These are phyloP conservation scores for Euphorbia schlechtendalii DNA, from an alignment of 441 rosid species.

Conservation along the genomic window DNA sequence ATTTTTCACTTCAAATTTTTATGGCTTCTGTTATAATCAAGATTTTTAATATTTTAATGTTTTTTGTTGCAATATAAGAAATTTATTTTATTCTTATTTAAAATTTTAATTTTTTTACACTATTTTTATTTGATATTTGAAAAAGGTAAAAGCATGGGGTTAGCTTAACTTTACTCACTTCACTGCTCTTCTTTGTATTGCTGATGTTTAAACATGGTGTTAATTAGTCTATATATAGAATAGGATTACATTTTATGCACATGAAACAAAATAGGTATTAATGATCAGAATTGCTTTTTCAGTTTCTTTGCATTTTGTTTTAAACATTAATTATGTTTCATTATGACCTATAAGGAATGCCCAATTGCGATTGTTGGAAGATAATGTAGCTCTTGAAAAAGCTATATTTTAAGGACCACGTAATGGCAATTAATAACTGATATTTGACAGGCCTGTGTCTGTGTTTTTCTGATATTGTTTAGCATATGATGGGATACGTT, in stretches of 20 bases:
- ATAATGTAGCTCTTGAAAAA: background rate
- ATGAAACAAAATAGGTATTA: background rate
- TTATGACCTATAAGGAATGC: background rate
- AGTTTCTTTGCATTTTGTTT: too few species aligned
- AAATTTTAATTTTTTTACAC: too few species aligned
- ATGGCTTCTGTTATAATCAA: too few species aligned
- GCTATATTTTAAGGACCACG: background rate
- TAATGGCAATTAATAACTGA: background rate
- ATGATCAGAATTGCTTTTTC: background rate
- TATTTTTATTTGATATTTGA: too few species aligned
- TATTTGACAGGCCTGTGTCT: background rate
- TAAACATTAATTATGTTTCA: too few species aligned
- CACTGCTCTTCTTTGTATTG: too few species aligned
- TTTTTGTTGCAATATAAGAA: too few species aligned
- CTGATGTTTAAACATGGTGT: background rate
- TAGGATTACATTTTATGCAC: background rate
- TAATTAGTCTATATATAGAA: background rate
- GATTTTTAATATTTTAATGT: too few species aligned
- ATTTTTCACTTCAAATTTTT: too few species aligned
- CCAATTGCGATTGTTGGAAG: background rate
- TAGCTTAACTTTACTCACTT: too few species aligned
- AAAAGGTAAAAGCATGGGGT: too few species aligned
- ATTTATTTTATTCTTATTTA: too few species aligned
- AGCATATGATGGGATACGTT: conserved; percentile 7
- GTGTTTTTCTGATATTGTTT: background rate